Conservation (phyloP, 2,329 filamentous ascomycete species). For the Trichophaea hybrida region DNA sequence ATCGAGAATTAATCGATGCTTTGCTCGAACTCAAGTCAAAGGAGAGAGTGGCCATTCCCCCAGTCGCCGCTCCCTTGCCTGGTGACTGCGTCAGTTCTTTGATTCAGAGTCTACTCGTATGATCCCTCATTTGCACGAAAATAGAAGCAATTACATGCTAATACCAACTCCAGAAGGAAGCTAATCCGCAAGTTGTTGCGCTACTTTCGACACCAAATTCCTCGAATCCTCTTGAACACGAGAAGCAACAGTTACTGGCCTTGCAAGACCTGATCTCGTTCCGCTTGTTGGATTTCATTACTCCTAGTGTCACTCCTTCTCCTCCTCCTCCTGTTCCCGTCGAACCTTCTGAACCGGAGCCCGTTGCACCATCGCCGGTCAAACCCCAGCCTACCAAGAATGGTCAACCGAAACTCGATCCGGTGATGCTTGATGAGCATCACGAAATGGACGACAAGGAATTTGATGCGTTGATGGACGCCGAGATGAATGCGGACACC, state of each 20-base stretch:
- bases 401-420: not conserved
- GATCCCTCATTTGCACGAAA: not conserved
- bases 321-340: not conserved
- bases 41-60: not conserved
- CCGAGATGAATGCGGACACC: not conserved
- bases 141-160: not conserved
- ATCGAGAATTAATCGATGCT: not conserved
- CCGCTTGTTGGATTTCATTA: not conserved
- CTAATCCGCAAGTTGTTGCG: conserved; percentile 11
- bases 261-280: conserved; percentile 14
- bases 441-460: conserved; percentile 1
- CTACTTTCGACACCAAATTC: conserved; percentile 12
- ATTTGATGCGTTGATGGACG: conserved; percentile 1
- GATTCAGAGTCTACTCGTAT: conserved; percentile 20
- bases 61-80: not conserved
- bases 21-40: not conserved
- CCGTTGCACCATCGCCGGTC: not conserved
- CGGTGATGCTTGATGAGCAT: not conserved
- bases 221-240: conserved; percentile 10
- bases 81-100: conserved; percentile 8
- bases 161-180: conserved; percentile 12
- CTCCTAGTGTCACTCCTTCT: no score
- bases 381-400: not conserved
- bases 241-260: conserved; percentile 17
- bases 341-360: not conserved